Base-by-base conservation (phyloP, 148 eudicot genomes). In the Arctostaphylos glauca region DNA sequence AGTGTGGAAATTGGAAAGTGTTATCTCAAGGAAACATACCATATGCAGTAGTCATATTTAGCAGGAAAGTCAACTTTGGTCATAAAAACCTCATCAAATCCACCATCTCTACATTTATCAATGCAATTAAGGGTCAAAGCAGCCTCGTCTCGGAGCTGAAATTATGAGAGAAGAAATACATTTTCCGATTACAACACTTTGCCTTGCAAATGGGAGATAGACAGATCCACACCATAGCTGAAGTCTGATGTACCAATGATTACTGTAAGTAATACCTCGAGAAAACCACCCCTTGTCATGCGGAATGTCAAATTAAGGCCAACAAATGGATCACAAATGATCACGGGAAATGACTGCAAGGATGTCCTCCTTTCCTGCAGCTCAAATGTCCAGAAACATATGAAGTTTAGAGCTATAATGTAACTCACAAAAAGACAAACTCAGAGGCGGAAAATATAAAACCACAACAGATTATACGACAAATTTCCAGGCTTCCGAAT, bases 71-170 rank as follows among this genome's bases (percentile, higher is more conserved):
- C 99, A 68, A 90, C 81, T 81, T 89, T 93, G 75, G 97, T 92
- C 87, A 96, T 90, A 85, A 96, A 94, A 46, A 92, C 83, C 87
- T 93, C 95, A 83, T 91, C 93, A 83, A 96, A 93, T 80, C 97
- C 97, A 78, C 90, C 90, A 86, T 90, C 95, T 82, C 85, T 86
- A 86, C 95, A 89, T 86, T 91, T 93, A 70, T 87, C 84, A 79
- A 92, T 82, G 82, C 91, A 91, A 56, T 74, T 81, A 74, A 93
- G 91, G 38, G 96, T 87, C 85, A 85, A 83, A 84, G 92, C 86
- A 89, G 99, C 97, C 85, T 96, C 98, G 16, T 86, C 89, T 66
- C 87, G 97, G 38, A 96, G 94, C 99, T 96, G 84, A 78, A 85
- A 87, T 59, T 78, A 53, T 83, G 81, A 77, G 56, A 3, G 79